Evolutionary conservation across 192 early-diverging fungal genomes (phyloP), one percentile per base, ranked within the genome.

Genomic region (Coemansia sp.): DNA sequence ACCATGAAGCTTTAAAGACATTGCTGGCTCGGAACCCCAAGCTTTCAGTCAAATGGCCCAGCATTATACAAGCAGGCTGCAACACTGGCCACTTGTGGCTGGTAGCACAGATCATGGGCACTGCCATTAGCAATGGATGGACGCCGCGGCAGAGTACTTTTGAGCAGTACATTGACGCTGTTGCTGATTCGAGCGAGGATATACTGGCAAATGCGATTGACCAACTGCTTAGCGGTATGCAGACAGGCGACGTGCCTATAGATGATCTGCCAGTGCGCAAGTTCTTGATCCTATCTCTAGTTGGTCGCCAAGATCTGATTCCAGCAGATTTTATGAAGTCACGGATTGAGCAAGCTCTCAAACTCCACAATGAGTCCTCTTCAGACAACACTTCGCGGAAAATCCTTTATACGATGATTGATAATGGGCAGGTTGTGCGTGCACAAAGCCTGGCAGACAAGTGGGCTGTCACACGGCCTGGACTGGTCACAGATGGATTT

Each of bases 281-380:
- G 26, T 43, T 53, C 6, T 58, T 76, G 42, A 39, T 68, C 16
- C 50, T 50, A 19, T 65, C 72, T 2, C 49, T 76, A 0, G 56
- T 42, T 3, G 37, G 44, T 14, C 50, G 58, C 4, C 36, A 12
- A 18, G 18, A 31, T 13, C 16, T n/a, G 12, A 14, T 33, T 7
- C 41, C 50, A 7, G 15, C 19, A 0, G 57, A 57, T 2, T 18
- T 16, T 36, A 43, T 46, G 44, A 21, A 46, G 10, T 14, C 36
- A 18, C 66, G 63, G 10, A 46, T 62, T 36, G 73, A 77, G 38
- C 63, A 66, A 21, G 73, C 73, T 12, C 43, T 77, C 23, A 2
- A n/a, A 12, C 33, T 77, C 19, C 35, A 36, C 18, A 20, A 15
- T 7, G 45, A 16, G 3, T 36, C 28, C 0, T 54, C 65, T 5